Evolutionary conservation across 257 asterid species (phyloP).

Genomic region (Nicotiana knightiana): DNA sequence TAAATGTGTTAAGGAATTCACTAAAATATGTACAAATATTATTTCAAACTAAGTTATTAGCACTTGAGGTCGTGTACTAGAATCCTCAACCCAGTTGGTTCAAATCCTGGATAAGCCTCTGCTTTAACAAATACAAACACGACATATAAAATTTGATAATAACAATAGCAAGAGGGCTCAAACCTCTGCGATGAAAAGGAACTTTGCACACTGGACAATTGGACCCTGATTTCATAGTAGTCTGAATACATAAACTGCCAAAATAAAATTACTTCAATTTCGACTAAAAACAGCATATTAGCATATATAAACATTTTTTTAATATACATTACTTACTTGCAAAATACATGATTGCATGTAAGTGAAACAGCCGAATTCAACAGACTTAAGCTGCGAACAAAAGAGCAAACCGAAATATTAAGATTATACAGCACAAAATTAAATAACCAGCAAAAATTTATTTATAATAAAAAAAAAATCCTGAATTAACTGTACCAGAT

Average conservation of each 20-base stretch:
- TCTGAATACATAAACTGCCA: conserved; percentile 65
- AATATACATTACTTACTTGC: conserved; percentile 57
- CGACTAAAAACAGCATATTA: background rate
- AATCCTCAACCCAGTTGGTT: no score
- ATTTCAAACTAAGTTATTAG: no score
- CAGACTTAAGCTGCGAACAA: conserved; percentile 70
- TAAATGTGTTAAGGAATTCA: no score
- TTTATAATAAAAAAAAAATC: background rate
- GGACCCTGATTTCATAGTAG: conserved; percentile 71
- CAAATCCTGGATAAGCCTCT: no score
- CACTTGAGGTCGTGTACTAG: no score
- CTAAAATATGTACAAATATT: no score
- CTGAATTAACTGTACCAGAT: conserved; percentile 52
- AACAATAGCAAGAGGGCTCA: background rate
- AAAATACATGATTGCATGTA: conserved; percentile 87
- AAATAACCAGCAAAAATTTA: background rate
- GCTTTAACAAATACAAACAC: background rate
- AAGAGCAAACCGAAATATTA: background rate
- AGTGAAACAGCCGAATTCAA: conserved; percentile 74
- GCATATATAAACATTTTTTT: background rate
- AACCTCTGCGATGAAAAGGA: conserved; percentile 90
- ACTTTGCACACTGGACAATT: conserved; percentile 89
- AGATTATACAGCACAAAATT: background rate
- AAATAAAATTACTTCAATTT: background rate
- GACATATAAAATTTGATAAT: background rate